phyloP scores from a whole-genome alignment of 768 basidiomycete genomes.

The Phaeotremella skinneri region DNA sequence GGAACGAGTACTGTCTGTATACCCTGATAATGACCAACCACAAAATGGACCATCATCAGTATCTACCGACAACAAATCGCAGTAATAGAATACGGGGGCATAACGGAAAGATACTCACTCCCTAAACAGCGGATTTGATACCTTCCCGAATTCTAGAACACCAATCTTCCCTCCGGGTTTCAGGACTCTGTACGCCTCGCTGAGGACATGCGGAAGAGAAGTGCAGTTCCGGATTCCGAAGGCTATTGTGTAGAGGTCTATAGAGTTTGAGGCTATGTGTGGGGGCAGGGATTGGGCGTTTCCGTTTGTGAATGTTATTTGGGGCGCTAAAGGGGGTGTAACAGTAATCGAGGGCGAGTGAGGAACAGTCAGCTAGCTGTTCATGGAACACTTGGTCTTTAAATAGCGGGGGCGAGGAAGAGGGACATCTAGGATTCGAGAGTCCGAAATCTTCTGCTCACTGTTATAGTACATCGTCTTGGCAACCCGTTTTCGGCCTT shows the following conservation, averaged over 20 bases:
- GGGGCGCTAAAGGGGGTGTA: too few species aligned
- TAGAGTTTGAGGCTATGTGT: slow-evolving; percentile 74
- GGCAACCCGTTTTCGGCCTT: slow-evolving; percentile 84
- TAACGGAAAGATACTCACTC: too few species aligned
- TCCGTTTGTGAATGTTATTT: slow-evolving; percentile 85
- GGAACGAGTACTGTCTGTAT: slow-evolving; percentile 95
- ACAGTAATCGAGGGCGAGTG: background rate
- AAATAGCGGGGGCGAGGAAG: slow-evolving; percentile 27
- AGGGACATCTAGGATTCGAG: background rate
- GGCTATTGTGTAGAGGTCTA: slow-evolving; percentile 96
- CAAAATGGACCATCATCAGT: too few species aligned
- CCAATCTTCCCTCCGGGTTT: slow-evolving; percentile 95
- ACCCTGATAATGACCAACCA: slow-evolving; percentile 56
- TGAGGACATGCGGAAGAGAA: slow-evolving; percentile 78
- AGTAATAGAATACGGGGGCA: background rate
- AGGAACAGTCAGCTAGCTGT: background rate
- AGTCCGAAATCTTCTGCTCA: slow-evolving; percentile 49
- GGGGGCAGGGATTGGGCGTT: slow-evolving; percentile 79
- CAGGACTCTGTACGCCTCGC: slow-evolving; percentile 86
- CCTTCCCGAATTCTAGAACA: slow-evolving; percentile 93
- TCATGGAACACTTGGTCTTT: background rate
- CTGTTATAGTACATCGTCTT: slow-evolving; percentile 99
- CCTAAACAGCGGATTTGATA: slow-evolving; percentile 79
- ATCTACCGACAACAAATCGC: slow-evolving; percentile 4
- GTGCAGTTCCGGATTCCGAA: slow-evolving; percentile 99